These are phyloP conservation scores for Exsudoporus floridanus DNA, from an alignment of 1,284 basidiomycete genomes.

Conservation along the genomic window DNA sequence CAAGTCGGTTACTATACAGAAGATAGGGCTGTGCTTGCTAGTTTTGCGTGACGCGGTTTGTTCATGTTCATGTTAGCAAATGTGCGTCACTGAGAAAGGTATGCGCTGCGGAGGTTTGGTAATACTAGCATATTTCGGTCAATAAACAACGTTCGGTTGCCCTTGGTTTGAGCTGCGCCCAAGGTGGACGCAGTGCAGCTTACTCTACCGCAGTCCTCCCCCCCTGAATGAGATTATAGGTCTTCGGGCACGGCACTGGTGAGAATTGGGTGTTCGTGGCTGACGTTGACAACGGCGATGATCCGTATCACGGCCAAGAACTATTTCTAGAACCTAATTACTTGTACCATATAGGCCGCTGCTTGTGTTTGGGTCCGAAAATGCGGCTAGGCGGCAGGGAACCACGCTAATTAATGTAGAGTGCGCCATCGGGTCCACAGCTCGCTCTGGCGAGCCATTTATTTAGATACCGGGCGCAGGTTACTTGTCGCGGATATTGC, in stretches of 20 bases:
- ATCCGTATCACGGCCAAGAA: not conserved
- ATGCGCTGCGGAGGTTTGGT: not conserved
- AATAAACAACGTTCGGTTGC: not conserved
- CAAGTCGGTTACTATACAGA: not conserved
- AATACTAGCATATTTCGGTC: not conserved
- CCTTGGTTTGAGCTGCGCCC: not conserved
- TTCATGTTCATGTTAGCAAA: too few relatives aligned
- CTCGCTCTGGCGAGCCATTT: not conserved
- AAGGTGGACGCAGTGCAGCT: not conserved
- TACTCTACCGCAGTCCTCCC: too few relatives aligned
- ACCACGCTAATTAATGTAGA: not conserved
- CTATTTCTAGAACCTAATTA: not conserved
- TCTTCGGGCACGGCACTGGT: not conserved
- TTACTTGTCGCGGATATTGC: not conserved
- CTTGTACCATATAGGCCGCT: too few relatives aligned
- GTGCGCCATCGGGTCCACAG: not conserved
- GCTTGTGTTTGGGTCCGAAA: not conserved
- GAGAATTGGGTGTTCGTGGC: too few relatives aligned
- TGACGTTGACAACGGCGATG: not conserved
- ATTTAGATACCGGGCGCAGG: not conserved
- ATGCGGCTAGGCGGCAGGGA: not conserved
- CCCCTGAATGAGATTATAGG: too few relatives aligned
- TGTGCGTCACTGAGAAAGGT: too few relatives aligned
- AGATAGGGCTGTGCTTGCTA: not conserved
- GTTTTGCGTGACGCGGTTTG: not conserved